These are phyloP conservation scores for Backusella australiensis DNA, from an alignment of 192 early-diverging fungal species.

Conservation along the genomic window DNA sequence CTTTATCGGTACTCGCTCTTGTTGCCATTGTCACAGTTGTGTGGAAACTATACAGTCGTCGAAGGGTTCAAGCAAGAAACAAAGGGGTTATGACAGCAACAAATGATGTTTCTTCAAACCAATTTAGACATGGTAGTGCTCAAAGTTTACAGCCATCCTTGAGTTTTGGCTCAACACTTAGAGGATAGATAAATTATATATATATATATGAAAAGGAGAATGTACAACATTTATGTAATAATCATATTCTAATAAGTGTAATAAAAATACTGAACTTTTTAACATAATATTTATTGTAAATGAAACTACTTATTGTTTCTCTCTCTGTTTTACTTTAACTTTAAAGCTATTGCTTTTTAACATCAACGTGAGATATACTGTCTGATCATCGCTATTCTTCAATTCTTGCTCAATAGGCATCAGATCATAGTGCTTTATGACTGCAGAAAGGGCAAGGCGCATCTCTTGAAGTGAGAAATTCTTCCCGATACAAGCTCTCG, in stretches of 20 bases:
- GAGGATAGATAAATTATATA: not conserved
- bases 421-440: slow-evolving; percentile 46
- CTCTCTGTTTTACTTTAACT: not conserved
- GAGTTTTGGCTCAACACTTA: not conserved
- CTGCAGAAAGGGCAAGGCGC: slow-evolving; percentile 37
- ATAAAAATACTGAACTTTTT: not conserved
- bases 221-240: not conserved
- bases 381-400: slow-evolving; percentile 50
- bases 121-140: not conserved
- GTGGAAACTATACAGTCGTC: not conserved
- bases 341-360: slow-evolving; percentile 16
- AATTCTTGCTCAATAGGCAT: slow-evolving; percentile 55
- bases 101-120: not conserved
- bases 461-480: slow-evolving; percentile 53
- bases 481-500: slow-evolving; percentile 49
- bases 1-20: slow-evolving; percentile 30
- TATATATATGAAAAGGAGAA: not conserved
- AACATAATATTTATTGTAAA: not conserved
- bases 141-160: not conserved
- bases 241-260: not conserved
- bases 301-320: not conserved
- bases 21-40: not conserved
- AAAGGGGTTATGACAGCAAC: not conserved
- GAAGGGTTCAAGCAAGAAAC: not conserved
- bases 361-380: slow-evolving; percentile 20